These are phyloP conservation scores for Glycine soja DNA, from an alignment of 306 rosid genomes.

Conservation along the genomic window DNA sequence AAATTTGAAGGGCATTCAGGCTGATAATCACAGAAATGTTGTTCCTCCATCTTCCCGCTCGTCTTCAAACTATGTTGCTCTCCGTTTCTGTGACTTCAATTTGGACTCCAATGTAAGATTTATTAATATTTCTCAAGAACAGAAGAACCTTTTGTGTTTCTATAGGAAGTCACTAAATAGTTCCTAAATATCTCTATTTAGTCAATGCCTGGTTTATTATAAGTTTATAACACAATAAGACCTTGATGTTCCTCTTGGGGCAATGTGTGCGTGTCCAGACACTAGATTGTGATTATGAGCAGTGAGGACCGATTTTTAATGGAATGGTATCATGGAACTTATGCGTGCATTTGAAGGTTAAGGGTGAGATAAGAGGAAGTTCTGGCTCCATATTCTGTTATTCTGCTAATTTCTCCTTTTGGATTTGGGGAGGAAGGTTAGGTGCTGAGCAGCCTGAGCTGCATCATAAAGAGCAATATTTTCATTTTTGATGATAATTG, in stretches of 20 bases:
- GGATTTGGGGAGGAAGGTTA: not conserved
- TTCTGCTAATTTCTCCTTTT: slow-evolving; percentile 6
- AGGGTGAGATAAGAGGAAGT: slow-evolving; percentile 19
- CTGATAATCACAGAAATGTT: slow-evolving; percentile 75
- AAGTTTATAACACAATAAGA: not conserved
- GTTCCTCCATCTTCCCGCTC: slow-evolving; percentile 93
- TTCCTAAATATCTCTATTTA: slow-evolving; percentile 10
- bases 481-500: slow-evolving; percentile 24
- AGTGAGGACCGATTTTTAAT: slow-evolving; percentile 8
- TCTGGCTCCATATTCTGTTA: slow-evolving; percentile 30
- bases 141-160: slow-evolving; percentile 22
- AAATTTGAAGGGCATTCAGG: slow-evolving; percentile 91
- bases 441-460: slow-evolving; percentile 36
- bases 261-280: not conserved
- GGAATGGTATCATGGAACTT: not conserved
- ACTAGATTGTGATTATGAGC: not conserved
- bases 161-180: slow-evolving; percentile 38
- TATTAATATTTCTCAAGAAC: not conserved
- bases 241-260: slow-evolving; percentile 2
- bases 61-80: slow-evolving; percentile 84
- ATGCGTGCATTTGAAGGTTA: slow-evolving; percentile 16
- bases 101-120: slow-evolving; percentile 62
- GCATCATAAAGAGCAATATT: slow-evolving; percentile 21
- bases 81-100: slow-evolving; percentile 71
- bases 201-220: not conserved